Base-by-base conservation (phyloP, 2,329 filamentous ascomycete genomes). In the Periconia macrospinosa region DNA sequence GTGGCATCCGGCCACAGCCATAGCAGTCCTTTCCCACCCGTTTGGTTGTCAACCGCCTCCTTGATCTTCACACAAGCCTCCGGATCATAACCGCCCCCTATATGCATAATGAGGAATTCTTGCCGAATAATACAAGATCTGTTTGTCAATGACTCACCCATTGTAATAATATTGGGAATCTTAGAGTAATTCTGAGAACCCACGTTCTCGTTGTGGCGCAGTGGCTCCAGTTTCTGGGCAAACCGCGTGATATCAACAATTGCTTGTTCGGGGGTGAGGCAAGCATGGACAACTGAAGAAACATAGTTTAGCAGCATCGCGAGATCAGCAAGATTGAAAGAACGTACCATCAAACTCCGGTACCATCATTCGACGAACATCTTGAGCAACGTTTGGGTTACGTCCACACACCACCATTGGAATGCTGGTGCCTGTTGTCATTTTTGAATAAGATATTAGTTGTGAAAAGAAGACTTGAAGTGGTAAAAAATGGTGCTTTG, bases 271-370 rank as follows among this genome's bases (percentile, higher is more conserved):
- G 49, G 50, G 15, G 14, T 9, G 18, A 48, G 35, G 14, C 54
- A 50, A 3, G 55, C 35, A 47, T 59, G 57, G 18, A 54, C 53
- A n/a, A 59, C 56, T 56, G 15, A 9, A 20, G 11, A 41, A 6
- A 40, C 14, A 30, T 5, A 8, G 13, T 9, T 23, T 14, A 48
- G 11, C 18, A 35, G 13, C 35, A 41, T 30, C 18, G 11, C 11
- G 9, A 2, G n/a, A 23, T 19, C 3, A 27, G 23, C 3, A 5
- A 27, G 33, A 11, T 10, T 23, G 41, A 8, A 30, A 41, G 5
- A 8, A 2, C 13, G 40, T 52, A 56, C 58, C 54, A 43, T 56
- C 53, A 30, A 51, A 59, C 45, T 55, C 56, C 9, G 58, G 52
- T 11, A 46, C 20, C 15, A 58, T 40, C 17, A 30, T n/a, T 23